Percentiles rank a stretch among this genome's conserved stretches.
These are phyloP conservation scores for Coffea eugenioides DNA, from an alignment of 257 asterid genomes.

Conservation along the genomic window DNA sequence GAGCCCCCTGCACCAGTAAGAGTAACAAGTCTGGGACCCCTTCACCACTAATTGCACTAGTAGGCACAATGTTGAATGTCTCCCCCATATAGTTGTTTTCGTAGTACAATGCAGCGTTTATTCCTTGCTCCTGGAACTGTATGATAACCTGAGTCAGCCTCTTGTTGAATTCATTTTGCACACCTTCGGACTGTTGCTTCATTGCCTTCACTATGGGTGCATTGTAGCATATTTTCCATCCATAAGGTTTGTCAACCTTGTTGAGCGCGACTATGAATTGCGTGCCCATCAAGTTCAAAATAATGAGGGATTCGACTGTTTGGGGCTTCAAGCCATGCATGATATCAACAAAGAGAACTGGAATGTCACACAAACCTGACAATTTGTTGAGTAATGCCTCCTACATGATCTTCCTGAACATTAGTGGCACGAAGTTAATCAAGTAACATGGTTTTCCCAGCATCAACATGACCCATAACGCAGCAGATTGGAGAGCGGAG, in stretches of 20 bases:
- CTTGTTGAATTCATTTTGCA: conserved; percentile 57
- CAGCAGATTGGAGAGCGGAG: too few species aligned
- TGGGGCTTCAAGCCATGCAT: conserved; percentile 93
- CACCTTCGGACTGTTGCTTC: conserved; percentile 75
- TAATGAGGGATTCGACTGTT: conserved; percentile 89
- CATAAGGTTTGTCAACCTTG: conserved; percentile 90
- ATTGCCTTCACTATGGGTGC: conserved; percentile 78
- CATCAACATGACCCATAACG: conserved; percentile 91
- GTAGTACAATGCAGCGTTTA: conserved; percentile 80
- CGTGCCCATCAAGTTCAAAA: conserved; percentile 82
- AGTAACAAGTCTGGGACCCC: conserved; percentile 84
- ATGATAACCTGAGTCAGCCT: conserved; percentile 68
- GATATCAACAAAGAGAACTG: conserved; percentile 88
- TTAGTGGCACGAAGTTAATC: conserved; percentile 91
- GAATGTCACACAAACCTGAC: conserved; percentile 95
- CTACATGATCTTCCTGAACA: conserved; percentile 99
- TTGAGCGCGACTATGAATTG: conserved; percentile 86
- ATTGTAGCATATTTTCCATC: conserved; percentile 73
- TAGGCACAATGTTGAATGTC: conserved; percentile 78
- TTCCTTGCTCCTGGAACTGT: conserved; percentile 86
- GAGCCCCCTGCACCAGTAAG: conserved; percentile 83
- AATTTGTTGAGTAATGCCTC: conserved; percentile 97
- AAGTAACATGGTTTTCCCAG: conserved; percentile 93
- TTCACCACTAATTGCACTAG: conserved; percentile 97
- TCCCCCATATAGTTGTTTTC: conserved; percentile 84